Base-by-base conservation (phyloP, 176 grass and related monocot genomes). In the Bolboschoenus planiculmis region DNA sequence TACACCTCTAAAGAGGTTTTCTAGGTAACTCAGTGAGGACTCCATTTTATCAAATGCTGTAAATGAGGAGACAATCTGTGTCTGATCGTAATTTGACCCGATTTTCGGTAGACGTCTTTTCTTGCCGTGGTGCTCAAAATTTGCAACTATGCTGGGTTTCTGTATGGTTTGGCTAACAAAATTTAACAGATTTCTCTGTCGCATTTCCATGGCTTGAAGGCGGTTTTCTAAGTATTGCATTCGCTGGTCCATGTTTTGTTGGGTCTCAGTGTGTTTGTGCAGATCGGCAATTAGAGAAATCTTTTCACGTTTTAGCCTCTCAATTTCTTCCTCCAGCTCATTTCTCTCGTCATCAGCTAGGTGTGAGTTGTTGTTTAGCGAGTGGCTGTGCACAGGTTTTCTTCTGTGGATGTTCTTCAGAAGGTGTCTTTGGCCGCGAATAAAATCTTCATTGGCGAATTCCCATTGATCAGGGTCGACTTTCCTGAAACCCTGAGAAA, bases 321-420 rank as follows among this genome's bases (percentile, higher is more conserved):
- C 82, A 74, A 97, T 92, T 86, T 97, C 95, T 3, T 90, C 91
- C 81, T 94, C 92, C 1, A 85, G 86, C 67, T 88, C 85, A 2
- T 83, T 81, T 56, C 88, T 81, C 54, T 94, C 88, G 0, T 88
- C 15, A 11, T 91, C 90, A 2, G 90, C 87, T 3, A 92, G 4
- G 0, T 74, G 75, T 4, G 83, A 78, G 58, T 83, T 90, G 46
- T 50, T 93, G 65, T 85, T 90, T 57, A 29, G 11, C 11, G 92
- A 90, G 83, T 97, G 94, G 84, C 94, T 94, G 84, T 97, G 94
- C 83, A 97, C 89, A 0, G 94, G 94, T 21, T 97, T 97, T 56
- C 94, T 90, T 27, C 94, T 74, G 66, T 90, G 88, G 73, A 97
- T 97, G 16, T 89, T 94, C 40, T 88, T 87, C 10, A 98, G 85